Base-by-base conservation (phyloP, 106 monocot species). In the Acorus gramineus region DNA sequence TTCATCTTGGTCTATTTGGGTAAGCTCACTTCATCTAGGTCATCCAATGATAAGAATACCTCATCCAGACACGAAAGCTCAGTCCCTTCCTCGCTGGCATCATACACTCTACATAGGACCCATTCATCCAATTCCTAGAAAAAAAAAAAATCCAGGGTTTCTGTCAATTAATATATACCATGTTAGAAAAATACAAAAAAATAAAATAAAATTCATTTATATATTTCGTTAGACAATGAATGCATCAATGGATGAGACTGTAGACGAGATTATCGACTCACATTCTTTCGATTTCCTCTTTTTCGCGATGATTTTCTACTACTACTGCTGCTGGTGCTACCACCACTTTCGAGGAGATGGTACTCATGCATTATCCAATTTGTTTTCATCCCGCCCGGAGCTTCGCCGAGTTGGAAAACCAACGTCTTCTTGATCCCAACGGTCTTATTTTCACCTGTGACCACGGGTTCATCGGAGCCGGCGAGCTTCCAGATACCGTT, bases 61-160 rank as follows among this genome's bases (percentile, higher is more conserved):
- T 93, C 93, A 48, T 93, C 93, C 68, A 93, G 62, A 79, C 86
- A 84, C 10, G 93, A 93, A 14, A 93, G 81, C 76, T 93, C 93
- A 8, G 46, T 64, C 42, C 75, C 84, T 9, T 77, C 83, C 5
- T 86, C 86, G 4, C 65, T 63, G 6, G 80, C 50, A 4, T 93
- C 89, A 6, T 75, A 84, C 2, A 93, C 85, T 65, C 93, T 82
- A 52, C 93, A 86, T 0, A 89, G 48, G 6, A 86, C 83, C 89
- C 85, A 93, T 42, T 66, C 72, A 49, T 79, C 71, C 7, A 61
- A 64, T 61, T 77, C 93, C 93, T 93, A 59, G 47, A 49, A 62
- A 28, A n/a, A n/a, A n/a, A n/a, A n/a, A 28, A 0, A 28, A 28
- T 28, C 28, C 1, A 28, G 28, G 28, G 28, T 28, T 28, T 28